phyloP scores from a whole-genome alignment of 1,284 basidiomycete species.

The Cryptococcus amylolentus region DNA sequence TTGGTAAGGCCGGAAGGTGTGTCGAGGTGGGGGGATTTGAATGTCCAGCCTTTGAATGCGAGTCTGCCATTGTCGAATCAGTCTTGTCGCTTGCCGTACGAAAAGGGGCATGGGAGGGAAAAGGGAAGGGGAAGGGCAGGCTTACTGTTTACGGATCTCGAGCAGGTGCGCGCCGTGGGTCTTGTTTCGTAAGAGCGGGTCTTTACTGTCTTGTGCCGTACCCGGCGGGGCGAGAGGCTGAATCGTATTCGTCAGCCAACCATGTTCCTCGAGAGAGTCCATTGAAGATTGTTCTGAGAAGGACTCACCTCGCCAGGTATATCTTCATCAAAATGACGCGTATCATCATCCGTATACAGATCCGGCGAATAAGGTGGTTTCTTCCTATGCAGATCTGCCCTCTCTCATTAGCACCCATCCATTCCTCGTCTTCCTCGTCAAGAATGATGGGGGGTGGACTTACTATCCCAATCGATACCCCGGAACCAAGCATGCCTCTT shows the following conservation, averaged over 20 bases:
- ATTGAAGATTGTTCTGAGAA: neutral
- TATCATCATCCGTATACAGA: slow-evolving; percentile 73
- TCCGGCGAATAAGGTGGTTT: slow-evolving; percentile 84
- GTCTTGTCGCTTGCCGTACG: neutral
- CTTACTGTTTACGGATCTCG: slow-evolving; percentile 75
- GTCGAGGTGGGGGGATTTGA: slow-evolving; percentile 28
- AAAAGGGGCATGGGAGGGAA: too few species aligned
- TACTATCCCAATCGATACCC: slow-evolving; percentile 72
- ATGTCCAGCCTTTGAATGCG: slow-evolving; percentile 46
- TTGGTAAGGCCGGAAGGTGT: neutral
- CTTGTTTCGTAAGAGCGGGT: slow-evolving; percentile 79
- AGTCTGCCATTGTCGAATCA: slow-evolving; percentile 19
- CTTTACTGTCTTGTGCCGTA: slow-evolving; percentile 74
- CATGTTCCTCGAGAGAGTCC: too few species aligned
- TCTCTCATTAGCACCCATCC: neutral
- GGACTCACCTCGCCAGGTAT: slow-evolving; percentile 78
- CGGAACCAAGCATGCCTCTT: slow-evolving; percentile 87
- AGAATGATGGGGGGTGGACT: slow-evolving; percentile 5
- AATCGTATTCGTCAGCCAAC: slow-evolving; percentile 10
- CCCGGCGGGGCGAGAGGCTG: slow-evolving; percentile 83
- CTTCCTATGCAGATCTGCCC: slow-evolving; percentile 63
- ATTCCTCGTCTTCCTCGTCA: neutral
- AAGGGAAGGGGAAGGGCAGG: neutral
- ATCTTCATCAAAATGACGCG: slow-evolving; percentile 85
- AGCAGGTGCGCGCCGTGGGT: slow-evolving; percentile 79